Base-by-base conservation (phyloP, 2,329 filamentous ascomycete genomes). In the Fusarium pseudocircinatum region DNA sequence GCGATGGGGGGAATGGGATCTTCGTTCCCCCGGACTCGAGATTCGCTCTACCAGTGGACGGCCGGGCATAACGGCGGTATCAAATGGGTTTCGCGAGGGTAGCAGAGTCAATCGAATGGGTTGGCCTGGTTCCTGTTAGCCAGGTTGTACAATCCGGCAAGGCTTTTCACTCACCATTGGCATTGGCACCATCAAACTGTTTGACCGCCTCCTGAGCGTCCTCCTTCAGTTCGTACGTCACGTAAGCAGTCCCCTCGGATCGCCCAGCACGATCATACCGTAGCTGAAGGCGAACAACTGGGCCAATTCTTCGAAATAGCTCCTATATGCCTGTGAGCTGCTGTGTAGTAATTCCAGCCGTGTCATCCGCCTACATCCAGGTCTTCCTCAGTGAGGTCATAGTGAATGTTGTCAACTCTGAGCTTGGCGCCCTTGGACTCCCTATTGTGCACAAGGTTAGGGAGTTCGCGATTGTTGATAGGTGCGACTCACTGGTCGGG, bases 101-200 rank as follows among this genome's bases (percentile, higher is more conserved):
- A 96, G 81, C 37, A 96, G 84, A 1, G 89, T 89, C 64, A 97
- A 83, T 39, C 88, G 90, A 77, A 97, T 97, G 7, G 94, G 94
- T 83, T 96, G 94, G 54, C 93, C 92, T 91, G 49, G 3, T 54
- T 15, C 26, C 6, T 20, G 40, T 78, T 39, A 78, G 67, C 30
- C 37, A 28, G 43, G 26, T 15, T 30, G 24, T 16, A 49, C 24
- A 39, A 34, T 24, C 30, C 34, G 22, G 15, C 24, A 42, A 26
- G 24, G 15, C 32, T 42, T 60, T 60, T 20, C 39, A 18, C 67
- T 42, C 85, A 87, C 92, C 93, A 77, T 96, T 95, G 64, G 95
- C 95, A 80, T 97, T 97, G 72, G 95, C 95, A 63, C 94, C 94
- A 79, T 98, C 92, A 79, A 93, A 98, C 77, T 97, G 92, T 60